Percentiles rank a stretch among this genome's conserved stretches.
phyloP scores from a whole-genome alignment of 176 grass and related monocot species.

The Phoenix dactylifera region DNA sequence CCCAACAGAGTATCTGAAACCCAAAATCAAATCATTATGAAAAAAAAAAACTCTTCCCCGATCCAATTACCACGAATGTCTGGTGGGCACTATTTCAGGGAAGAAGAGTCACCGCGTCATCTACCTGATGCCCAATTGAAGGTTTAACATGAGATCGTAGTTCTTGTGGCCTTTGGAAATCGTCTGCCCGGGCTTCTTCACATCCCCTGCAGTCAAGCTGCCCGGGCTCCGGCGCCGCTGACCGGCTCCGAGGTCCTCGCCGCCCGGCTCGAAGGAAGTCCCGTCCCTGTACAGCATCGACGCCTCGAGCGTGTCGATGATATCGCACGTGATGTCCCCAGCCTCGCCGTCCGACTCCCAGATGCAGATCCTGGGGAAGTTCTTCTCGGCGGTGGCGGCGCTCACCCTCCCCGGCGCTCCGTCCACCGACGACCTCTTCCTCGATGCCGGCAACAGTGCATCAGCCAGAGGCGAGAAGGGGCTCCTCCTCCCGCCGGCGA shows the following conservation, averaged over 20 bases:
- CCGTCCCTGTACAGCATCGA: slow-evolving; percentile 69
- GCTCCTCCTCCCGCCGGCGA: slow-evolving; percentile 6
- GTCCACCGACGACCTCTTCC: slow-evolving; percentile 80
- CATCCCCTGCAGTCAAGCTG: slow-evolving; percentile 32
- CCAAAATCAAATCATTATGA: neutral
- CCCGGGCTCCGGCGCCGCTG: slow-evolving; percentile 17
- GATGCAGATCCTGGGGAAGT: slow-evolving; percentile 92
- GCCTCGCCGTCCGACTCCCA: slow-evolving; percentile 96
- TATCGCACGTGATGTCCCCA: slow-evolving; percentile 95
- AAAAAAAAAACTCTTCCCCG: neutral
- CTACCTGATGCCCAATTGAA: slow-evolving; percentile 89
- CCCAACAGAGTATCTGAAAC: slow-evolving; percentile 58
- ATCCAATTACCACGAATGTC: no score
- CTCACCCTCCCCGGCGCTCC: slow-evolving; percentile 26
- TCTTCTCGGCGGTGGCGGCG: slow-evolving; percentile 8
- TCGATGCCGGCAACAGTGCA: slow-evolving; percentile 3
- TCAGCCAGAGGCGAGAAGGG: neutral
- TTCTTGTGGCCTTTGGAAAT: slow-evolving; percentile 97
- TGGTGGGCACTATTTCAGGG: no score
- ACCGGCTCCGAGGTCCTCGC: neutral
- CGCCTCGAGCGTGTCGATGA: slow-evolving; percentile 67
- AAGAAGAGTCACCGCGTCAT: neutral
- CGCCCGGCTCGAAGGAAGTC: slow-evolving; percentile 21
- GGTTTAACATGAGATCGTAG: slow-evolving; percentile 90
- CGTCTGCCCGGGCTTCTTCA: slow-evolving; percentile 75